Percentiles rank a stretch among this genome's conserved stretches.
Conservation (phyloP, 1,284 basidiomycete species). For the Dichomitus squalens region DNA sequence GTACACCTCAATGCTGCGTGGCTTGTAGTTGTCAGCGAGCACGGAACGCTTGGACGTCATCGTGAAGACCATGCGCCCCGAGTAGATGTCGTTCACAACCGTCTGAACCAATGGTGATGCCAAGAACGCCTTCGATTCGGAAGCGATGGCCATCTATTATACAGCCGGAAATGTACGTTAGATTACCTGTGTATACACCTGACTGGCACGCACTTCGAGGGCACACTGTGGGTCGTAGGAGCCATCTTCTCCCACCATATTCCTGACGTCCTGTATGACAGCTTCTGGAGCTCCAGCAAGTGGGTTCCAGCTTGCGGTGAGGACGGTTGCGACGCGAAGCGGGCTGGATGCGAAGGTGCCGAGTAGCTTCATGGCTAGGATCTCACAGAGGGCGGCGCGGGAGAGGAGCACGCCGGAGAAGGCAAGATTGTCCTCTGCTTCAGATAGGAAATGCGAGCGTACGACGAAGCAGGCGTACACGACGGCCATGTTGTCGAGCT, state of each 20-base stretch:
- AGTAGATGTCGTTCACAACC: slow-evolving; percentile 82
- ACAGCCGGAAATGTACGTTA: neutral
- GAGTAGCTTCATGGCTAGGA: slow-evolving; percentile 85
- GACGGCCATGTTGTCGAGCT: slow-evolving; percentile 69
- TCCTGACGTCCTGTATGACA: slow-evolving; percentile 65
- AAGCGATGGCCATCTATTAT: slow-evolving; percentile 83
- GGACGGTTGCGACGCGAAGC: slow-evolving; percentile 71
- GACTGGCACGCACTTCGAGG: slow-evolving; percentile 62
- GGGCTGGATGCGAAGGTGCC: slow-evolving; percentile 72
- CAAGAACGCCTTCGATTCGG: slow-evolving; percentile 77
- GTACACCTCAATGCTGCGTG: slow-evolving; percentile 74
- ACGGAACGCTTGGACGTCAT: slow-evolving; percentile 70
- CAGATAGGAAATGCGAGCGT: slow-evolving; percentile 54
- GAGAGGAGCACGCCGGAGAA: slow-evolving; percentile 71
- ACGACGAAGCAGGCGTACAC: slow-evolving; percentile 77
- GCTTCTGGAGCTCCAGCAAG: slow-evolving; percentile 75
- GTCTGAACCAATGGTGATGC: slow-evolving; percentile 81
- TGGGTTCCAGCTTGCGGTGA: slow-evolving; percentile 82
- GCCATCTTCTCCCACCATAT: slow-evolving; percentile 54
- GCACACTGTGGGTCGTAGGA: slow-evolving; percentile 71
- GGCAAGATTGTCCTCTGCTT: slow-evolving; percentile 67
- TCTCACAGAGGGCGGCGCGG: slow-evolving; percentile 81
- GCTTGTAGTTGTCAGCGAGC: slow-evolving; percentile 86
- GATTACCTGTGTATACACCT: neutral
- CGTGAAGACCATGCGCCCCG: slow-evolving; percentile 71